Conservation (phyloP, 306 rosid species). For the Malus fusca region DNA sequence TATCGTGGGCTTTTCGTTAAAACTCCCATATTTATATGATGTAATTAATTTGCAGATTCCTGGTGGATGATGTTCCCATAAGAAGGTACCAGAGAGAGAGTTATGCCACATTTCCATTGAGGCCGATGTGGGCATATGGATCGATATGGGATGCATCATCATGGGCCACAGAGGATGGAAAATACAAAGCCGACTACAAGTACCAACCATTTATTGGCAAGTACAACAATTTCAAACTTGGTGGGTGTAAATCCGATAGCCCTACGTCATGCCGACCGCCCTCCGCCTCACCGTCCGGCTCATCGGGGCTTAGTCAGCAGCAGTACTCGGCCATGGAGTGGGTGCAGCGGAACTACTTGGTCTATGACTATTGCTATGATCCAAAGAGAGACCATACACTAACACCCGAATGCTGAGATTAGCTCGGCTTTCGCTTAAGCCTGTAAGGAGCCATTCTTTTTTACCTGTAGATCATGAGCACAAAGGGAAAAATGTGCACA, state of each 20-base stretch:
- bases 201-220: conserved; percentile 76
- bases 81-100: conserved; percentile 65
- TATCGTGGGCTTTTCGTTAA: too few species aligned
- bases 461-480: not conserved
- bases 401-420: conserved; percentile 61
- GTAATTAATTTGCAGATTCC: conserved; percentile 38
- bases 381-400: conserved; percentile 63
- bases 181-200: conserved; percentile 72
- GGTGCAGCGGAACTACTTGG: conserved; percentile 64
- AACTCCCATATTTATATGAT: not conserved
- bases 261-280: conserved; percentile 42
- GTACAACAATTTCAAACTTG: conserved; percentile 57
- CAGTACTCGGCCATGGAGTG: conserved; percentile 57
- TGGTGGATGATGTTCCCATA: conserved; percentile 82
- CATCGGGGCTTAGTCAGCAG: conserved; percentile 35
- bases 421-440: not conserved
- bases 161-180: conserved; percentile 92
- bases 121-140: conserved; percentile 82
- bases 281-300: conserved; percentile 27
- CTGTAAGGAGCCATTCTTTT: not conserved
- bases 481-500: not conserved
- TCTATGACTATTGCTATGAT: conserved; percentile 72
- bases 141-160: conserved; percentile 94
- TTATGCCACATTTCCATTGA: conserved; percentile 64
- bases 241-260: conserved; percentile 33